Evolutionary conservation across 2,329 filamentous ascomycete genomes (phyloP), one percentile per base, ranked within the genome.

Genomic region (Trichoderma sp.): DNA sequence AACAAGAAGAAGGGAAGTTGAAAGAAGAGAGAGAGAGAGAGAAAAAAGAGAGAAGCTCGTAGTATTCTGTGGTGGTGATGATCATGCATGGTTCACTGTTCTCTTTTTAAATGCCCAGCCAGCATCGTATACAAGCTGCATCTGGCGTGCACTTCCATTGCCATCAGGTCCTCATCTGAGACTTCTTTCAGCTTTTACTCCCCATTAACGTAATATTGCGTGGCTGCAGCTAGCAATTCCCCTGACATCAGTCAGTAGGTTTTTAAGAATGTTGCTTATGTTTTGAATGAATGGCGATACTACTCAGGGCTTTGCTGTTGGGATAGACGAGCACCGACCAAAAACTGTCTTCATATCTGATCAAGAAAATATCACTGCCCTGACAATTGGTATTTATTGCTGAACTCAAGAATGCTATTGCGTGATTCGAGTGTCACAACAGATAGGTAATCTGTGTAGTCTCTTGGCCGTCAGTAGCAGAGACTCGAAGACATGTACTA

Each of bases 341-440:
- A 39, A 39, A 39, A 17, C 23, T 39, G 6, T 17, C 6, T 39
- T 1, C 36, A 39, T 39, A 39, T 39, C 36, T 39, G 36, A 6
- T 39, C 15, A 15, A 39, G 23, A 7, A 39, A 39, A 1, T 7
- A 39, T 6, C 36, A 17, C 3, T 39, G 36, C 36, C 3, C 3
- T 39, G 6, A 39, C 2, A 13, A 39, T 39, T 39, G 36, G 7
- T 39, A 0, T 17, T 8, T 4, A 39, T 17, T 39, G 36, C 36
- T 17, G 15, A 39, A 39, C 0, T 39, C 7, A 0, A 8, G 2
- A 43, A 43, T 43, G 39, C 0, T 3, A 43, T n/a, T 43, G 2
- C 7, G 15, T 0, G 39, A 43, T n/a, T 43, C 1, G 4, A 1
- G 7, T 0, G 20, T 53, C 47, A 50, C 11, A 23, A 1, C 0